Percentiles rank a stretch among this genome's conserved stretches.
These are phyloP conservation scores for Gymnopilus junonius DNA, from an alignment of 768 basidiomycete species.

Conservation along the genomic window DNA sequence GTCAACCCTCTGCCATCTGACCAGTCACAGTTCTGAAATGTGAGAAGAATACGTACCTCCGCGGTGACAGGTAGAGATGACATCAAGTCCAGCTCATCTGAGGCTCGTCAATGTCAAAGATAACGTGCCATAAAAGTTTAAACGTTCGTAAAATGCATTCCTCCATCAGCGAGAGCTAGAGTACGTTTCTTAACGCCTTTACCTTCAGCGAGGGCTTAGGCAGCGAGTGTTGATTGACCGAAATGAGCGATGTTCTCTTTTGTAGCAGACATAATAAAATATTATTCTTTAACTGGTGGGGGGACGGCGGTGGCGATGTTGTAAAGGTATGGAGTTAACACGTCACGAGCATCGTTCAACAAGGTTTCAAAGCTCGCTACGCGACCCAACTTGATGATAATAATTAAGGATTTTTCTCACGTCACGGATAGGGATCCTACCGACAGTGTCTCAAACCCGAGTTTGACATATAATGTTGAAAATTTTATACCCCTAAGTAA, in stretches of 20 bases:
- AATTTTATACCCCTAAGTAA: neutral
- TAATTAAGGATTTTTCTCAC: neutral
- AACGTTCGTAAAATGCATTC: neutral
- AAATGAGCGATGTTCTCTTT: neutral
- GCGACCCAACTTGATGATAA: no score
- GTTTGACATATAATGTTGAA: neutral
- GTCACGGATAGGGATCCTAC: neutral
- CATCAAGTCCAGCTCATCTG: neutral
- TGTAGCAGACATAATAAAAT: neutral
- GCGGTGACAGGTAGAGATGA: constrained; percentile 3
- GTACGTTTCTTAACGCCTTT: neutral
- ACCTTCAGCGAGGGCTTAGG: neutral
- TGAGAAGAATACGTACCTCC: neutral
- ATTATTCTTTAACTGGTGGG: no score
- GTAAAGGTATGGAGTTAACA: neutral
- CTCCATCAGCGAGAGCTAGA: constrained; percentile 4
- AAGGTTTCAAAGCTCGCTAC: neutral
- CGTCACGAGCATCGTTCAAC: neutral
- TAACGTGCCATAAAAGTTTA: neutral
- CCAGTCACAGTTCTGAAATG: neutral
- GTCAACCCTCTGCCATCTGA: neutral
- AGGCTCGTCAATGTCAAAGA: constrained; percentile 1
- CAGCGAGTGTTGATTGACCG: neutral
- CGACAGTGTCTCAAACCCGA: neutral
- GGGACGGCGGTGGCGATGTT: no score